A percentile compares a stretch with the other conserved stretches of the same genome.
These are phyloP conservation scores for Umbilicus rupestris DNA, from an alignment of 164 flowering plant species.

Conservation along the genomic window DNA sequence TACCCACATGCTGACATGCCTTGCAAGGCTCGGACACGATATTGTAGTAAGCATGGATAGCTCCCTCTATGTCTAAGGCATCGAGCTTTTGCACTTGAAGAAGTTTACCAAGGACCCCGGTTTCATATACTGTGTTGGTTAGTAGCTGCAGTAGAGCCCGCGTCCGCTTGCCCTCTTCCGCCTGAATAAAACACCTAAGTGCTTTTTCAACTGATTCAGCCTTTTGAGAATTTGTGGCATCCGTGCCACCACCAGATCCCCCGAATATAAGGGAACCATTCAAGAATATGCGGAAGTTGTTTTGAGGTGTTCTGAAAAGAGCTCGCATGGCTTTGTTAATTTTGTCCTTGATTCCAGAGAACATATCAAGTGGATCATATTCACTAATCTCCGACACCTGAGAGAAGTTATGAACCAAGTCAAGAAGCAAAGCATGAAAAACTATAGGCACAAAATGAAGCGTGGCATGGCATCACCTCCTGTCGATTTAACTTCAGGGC, in stretches of 20 bases:
- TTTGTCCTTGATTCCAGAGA: conserved; percentile 63
- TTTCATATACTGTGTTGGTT: conserved; percentile 40
- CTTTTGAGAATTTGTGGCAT: conserved; percentile 17
- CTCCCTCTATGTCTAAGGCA: conserved; percentile 77
- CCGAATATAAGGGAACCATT: conserved; percentile 76
- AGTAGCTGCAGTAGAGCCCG: conserved; percentile 49
- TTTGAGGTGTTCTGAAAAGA: conserved; percentile 73
- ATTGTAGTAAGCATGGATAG: conserved; percentile 85
- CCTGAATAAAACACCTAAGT: conserved; percentile 37
- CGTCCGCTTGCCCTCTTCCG: conserved; percentile 44
- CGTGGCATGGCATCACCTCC: conserved; percentile 45
- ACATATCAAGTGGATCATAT: conserved; percentile 80
- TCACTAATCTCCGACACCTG: conserved; percentile 73
- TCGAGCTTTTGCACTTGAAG: conserved; percentile 79
- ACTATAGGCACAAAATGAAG: background rate
- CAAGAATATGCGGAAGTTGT: conserved; percentile 76
- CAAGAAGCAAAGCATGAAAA: conserved; percentile 2
- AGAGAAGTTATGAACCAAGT: conserved; percentile 6
- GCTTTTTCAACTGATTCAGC: conserved; percentile 48
- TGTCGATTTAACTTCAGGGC: conserved; percentile 55
- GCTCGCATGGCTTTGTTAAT: conserved; percentile 54
- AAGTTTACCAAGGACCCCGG: conserved; percentile 54
- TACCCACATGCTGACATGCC: conserved; percentile 38
- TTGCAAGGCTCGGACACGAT: conserved; percentile 63
- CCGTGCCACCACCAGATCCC: conserved; percentile 45